Conservation (phyloP, 2,329 filamentous ascomycete genomes). For the Leptographium flavum region DNA sequence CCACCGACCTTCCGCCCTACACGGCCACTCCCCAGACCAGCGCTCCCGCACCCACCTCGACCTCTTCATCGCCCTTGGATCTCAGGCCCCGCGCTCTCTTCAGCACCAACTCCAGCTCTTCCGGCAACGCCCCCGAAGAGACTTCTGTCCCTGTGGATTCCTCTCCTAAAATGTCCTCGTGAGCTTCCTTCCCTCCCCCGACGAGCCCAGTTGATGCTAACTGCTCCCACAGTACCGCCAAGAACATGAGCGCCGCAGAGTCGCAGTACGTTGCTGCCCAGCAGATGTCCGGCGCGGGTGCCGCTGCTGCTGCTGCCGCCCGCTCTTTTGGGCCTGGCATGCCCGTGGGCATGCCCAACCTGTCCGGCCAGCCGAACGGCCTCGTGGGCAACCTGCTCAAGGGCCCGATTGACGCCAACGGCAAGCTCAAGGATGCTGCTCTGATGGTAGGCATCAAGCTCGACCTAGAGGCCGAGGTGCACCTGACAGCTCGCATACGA, state of each 20-base stretch:
- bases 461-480: conserved; percentile 47
- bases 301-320: conserved; percentile 3
- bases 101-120: not conserved
- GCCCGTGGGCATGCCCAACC: conserved; percentile 19
- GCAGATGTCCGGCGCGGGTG: conserved; percentile 4
- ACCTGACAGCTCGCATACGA: conserved; percentile 43
- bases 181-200: not conserved
- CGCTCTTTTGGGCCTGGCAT: conserved; percentile 9
- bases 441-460: conserved; percentile 49
- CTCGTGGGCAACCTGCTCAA: conserved; percentile 34
- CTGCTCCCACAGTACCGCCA: conserved; percentile 5
- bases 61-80: conserved; percentile 1
- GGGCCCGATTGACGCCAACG: conserved; percentile 41
- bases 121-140: not conserved
- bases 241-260: conserved; percentile 9
- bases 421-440: conserved; percentile 41
- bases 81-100: not conserved
- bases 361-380: conserved; percentile 21
- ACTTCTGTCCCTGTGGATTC: not conserved
- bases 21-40: not conserved
- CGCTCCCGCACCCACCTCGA: not conserved
- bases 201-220: not conserved
- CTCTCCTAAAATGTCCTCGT: conserved; percentile 11
- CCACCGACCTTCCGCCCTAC: not conserved
- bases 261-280: conserved; percentile 7